These are phyloP conservation scores for Parsonsia alboflavescens DNA, from an alignment of 257 asterid genomes.

Conservation along the genomic window DNA sequence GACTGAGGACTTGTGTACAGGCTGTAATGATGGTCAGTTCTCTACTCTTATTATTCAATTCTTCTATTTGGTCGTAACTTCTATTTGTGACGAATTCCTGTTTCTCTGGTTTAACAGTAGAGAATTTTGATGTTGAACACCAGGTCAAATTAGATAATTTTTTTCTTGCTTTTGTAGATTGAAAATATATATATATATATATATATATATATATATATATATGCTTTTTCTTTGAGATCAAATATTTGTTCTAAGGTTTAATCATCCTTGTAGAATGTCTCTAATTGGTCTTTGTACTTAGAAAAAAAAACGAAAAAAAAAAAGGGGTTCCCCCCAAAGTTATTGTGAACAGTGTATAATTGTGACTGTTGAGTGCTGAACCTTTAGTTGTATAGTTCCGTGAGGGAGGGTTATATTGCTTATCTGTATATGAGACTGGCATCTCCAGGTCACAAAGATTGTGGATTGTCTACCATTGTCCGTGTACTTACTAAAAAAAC, in stretches of 20 bases:
- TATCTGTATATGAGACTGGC: background rate
- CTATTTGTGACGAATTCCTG: background rate
- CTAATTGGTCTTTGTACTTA: no score
- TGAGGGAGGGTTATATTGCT: background rate
- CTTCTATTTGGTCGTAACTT: background rate
- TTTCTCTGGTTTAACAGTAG: background rate
- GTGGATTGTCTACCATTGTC: background rate
- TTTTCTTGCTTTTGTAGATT: background rate
- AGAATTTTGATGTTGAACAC: background rate
- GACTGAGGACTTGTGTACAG: slow-evolving; percentile 76
- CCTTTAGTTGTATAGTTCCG: background rate
- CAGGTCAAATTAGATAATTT: background rate
- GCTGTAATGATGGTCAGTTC: slow-evolving; percentile 73
- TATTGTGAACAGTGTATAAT: no score
- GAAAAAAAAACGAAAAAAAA: no score
- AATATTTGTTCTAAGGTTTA: background rate
- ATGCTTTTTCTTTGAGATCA: background rate
- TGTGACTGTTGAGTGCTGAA: background rate
- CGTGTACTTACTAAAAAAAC: background rate
- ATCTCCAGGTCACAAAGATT: background rate
- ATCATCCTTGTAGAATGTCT: no score
- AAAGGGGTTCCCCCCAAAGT: no score
- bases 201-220: background rate
- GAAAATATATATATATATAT: background rate
- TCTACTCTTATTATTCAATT: background rate